phyloP scores from a whole-genome alignment of 2,329 filamentous ascomycete genomes.

The Sporothrix curviconia region DNA sequence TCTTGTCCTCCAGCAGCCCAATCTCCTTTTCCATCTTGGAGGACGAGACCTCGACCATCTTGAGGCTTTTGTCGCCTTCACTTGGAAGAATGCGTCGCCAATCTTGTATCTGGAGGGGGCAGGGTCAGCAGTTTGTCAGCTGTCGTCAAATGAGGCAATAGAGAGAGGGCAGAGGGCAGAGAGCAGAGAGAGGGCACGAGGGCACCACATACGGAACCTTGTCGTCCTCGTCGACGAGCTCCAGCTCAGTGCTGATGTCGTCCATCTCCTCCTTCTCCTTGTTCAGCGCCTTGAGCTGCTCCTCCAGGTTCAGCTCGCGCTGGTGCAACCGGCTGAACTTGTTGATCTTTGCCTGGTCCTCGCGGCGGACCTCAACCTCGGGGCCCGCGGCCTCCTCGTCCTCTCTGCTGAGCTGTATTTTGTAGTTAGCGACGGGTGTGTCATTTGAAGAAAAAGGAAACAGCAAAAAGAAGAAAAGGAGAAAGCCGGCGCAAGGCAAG shows the following conservation, averaged over 20 bases:
- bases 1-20: constrained; percentile 65
- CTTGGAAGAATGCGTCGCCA: constrained; percentile 87
- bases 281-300: constrained; percentile 76
- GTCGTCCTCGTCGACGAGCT: constrained; percentile 69
- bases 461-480: not conserved
- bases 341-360: constrained; percentile 99
- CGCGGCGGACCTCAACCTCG: constrained; percentile 87
- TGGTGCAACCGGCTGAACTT: constrained; percentile 92
- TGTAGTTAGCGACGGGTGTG: not conserved
- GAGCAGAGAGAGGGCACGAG: not conserved
- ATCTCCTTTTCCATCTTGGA: constrained; percentile 73
- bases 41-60: constrained; percentile 67
- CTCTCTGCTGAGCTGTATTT: constrained; percentile 83
- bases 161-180: not conserved
- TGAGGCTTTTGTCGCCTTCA: constrained; percentile 81
- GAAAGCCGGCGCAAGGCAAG: not conserved
- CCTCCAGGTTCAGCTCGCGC: constrained; percentile 69
- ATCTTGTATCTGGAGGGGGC: constrained; percentile 71
- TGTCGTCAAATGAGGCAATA: not conserved
- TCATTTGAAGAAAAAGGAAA: not conserved
- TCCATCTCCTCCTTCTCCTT: constrained; percentile 98
- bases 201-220: constrained; percentile 65
- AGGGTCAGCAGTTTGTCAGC: not conserved
- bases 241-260: constrained; percentile 82
- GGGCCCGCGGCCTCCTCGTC: constrained; percentile 74